Conservation (phyloP, 2,329 filamentous ascomycete genomes). For the Taxawa tesnikishii region DNA sequence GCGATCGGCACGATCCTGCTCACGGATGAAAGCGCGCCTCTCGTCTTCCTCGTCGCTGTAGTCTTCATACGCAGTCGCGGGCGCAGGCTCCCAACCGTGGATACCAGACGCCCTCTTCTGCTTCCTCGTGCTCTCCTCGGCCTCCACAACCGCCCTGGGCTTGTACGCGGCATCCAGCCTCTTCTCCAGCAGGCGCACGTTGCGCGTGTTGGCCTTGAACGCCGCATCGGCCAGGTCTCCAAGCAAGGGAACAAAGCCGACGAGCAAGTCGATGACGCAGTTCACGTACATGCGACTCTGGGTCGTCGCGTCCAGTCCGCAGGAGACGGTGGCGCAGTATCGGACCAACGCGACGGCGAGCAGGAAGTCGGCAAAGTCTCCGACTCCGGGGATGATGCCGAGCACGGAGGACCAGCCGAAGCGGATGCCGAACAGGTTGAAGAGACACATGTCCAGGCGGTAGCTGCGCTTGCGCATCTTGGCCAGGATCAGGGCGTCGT, state of each 20-base stretch:
- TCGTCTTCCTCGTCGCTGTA: constrained; percentile 25
- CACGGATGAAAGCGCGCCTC: constrained; percentile 7
- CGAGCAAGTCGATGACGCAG: constrained; percentile 58
- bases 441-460: constrained; percentile 71
- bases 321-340: constrained; percentile 62
- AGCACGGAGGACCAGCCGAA: constrained; percentile 88
- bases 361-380: constrained; percentile 61
- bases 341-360: constrained; percentile 65
- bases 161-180: constrained; percentile 57
- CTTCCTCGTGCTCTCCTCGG: constrained; percentile 12
- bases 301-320: constrained; percentile 54
- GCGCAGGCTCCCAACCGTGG: constrained; percentile 23
- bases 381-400: constrained; percentile 67
- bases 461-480: constrained; percentile 80
- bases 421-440: constrained; percentile 66
- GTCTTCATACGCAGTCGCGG: constrained; percentile 35
- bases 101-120: constrained; percentile 16
- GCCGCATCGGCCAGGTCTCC: constrained; percentile 65
- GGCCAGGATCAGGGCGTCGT: constrained; percentile 73
- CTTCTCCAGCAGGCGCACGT: constrained; percentile 56
- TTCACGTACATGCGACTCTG: constrained; percentile 68
- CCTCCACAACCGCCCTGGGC: constrained; percentile 19
- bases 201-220: constrained; percentile 66
- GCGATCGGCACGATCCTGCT: constrained; percentile 2
- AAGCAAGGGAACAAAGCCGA: constrained; percentile 63